Conservation (phyloP, 306 rosid species). For the Nissolia schottii region DNA sequence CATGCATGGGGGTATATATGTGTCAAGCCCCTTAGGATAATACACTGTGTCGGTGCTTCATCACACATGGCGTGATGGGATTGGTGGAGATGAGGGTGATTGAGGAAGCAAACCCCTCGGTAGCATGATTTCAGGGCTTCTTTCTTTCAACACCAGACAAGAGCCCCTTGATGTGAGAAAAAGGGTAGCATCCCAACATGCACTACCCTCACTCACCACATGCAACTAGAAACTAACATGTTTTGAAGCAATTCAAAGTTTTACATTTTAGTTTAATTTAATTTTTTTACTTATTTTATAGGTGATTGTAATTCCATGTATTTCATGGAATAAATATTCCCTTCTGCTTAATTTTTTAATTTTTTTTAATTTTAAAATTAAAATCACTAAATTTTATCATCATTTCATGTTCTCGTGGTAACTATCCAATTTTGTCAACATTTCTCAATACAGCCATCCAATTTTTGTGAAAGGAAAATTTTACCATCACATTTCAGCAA, state of each 20-base stretch:
- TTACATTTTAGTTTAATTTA: no score
- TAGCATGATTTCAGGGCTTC: constrained; percentile 35
- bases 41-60: constrained; percentile 63
- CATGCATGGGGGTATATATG: constrained; percentile 23
- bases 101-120: constrained; percentile 74
- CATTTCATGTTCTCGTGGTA: no score
- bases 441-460: background rate
- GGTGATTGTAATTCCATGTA: no score
- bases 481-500: background rate
- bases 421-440: no score
- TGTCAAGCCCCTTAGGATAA: constrained; percentile 46
- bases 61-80: constrained; percentile 39
- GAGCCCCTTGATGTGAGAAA: no score
- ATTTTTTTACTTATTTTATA: no score
- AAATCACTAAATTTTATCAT: no score
- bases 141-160: constrained; percentile 53
- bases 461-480: background rate
- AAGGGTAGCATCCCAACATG: constrained; percentile 20
- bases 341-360: no score
- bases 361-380: no score
- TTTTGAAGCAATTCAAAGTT: no score
- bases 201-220: constrained; percentile 1
- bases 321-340: no score
- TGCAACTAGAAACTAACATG: constrained; percentile 13
- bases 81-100: constrained; percentile 43